Evolutionary conservation across 108 stramenopile genomes (phyloP).

Genomic region (Phaeodactylum tricornutum): DNA sequence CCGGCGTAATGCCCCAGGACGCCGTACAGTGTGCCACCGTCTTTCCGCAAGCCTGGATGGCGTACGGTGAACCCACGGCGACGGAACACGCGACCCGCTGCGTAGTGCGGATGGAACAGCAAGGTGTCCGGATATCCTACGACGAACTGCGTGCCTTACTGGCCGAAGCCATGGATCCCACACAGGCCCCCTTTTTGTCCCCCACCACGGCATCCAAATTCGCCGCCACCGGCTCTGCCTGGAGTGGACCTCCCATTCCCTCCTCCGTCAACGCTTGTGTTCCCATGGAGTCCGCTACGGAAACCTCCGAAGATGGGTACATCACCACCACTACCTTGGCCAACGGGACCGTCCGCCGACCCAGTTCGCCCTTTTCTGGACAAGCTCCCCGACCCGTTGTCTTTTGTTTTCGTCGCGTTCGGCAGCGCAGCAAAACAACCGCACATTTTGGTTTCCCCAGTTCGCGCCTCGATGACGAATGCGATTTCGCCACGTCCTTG

Average conservation of each 20-base stretch:
- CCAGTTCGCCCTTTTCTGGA: constrained; percentile 7
- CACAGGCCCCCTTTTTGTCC: constrained; percentile 13
- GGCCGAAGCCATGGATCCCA: constrained; percentile 13
- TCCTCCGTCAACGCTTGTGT: constrained; percentile 14
- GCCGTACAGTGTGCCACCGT: constrained; percentile 74
- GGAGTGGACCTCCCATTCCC: constrained; percentile 15
- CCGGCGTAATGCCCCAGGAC: constrained; percentile 60
- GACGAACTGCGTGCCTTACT: constrained; percentile 40
- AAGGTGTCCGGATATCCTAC: constrained; percentile 58
- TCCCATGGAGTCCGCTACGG: background rate
- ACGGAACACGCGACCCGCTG: constrained; percentile 17
- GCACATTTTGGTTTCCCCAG: constrained; percentile 18
- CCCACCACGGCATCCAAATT: background rate
- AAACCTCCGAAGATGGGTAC: background rate
- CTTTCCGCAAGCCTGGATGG: constrained; percentile 26
- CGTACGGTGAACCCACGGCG: background rate
- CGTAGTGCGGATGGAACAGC: constrained; percentile 56
- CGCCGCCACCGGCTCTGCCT: background rate
- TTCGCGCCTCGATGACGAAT: constrained; percentile 80
- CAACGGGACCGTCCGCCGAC: background rate
- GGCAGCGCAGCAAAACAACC: constrained; percentile 44
- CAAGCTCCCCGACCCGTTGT: constrained; percentile 30
- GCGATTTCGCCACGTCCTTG: constrained; percentile 59
- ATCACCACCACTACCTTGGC: too few relatives aligned
- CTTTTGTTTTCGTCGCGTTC: constrained; percentile 64